Base-by-base conservation (phyloP, 768 basidiomycete species). In the Mycena maculata region DNA sequence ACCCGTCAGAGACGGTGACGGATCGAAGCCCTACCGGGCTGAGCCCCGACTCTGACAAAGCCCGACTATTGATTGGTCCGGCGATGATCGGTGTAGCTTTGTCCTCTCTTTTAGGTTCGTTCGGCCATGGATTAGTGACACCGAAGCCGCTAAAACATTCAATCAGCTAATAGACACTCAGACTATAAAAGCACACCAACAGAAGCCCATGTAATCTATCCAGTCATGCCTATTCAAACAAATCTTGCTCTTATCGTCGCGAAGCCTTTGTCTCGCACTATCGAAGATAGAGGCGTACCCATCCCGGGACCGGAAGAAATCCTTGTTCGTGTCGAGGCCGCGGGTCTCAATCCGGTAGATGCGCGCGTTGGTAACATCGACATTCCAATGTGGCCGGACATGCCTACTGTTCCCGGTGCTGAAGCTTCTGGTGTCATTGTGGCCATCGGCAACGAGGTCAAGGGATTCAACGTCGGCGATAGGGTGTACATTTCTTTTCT, bases 391-490 rank as follows among this genome's bases (percentile, higher is more conserved):
- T 64, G 62, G 54, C n/a, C 58, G 33, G 38, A 31, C 18, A 36
- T 45, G 69, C 88, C 85, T 15, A 80, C 80, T 6, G 75, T 88
- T 2, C 63, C 85, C 0, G 88, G 88, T 1, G 76, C 73, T 11
- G 88, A 89, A 56, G 77, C 80, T 36, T 84, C 88, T 42, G 88
- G 88, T 6, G 80, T 82, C 1, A 83, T 89, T 8, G 83, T 81
- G 25, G 81, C 77, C 33, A 78, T 89, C 48, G 88, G 88, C 3
- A 82, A 84, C 60, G 85, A 82, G 1, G 87, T 90, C 10, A 79
- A 76, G 16, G 76, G 77, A 33, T 84, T 87, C 72, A 78, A 83
- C 65, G 79, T 79, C 30, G 88, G 87, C 2, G 87, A 89, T 72
- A 78, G 81, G 73, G 85, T 89, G 86, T 87, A 76, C 70, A 83